Conservation (phyloP, 306 rosid genomes). For the Ziziphus jujuba region DNA sequence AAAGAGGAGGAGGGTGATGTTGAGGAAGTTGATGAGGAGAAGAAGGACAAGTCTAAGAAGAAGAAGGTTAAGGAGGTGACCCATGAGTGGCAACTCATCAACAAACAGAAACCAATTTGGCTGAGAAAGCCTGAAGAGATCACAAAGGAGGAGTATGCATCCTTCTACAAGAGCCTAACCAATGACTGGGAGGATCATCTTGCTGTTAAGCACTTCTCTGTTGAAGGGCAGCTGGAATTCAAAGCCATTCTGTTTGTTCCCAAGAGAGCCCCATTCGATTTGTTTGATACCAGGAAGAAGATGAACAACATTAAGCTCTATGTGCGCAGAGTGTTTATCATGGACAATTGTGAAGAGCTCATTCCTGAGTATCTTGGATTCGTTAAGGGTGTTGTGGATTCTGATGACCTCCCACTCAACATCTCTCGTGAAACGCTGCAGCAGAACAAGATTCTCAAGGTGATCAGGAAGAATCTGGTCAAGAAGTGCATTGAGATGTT, state of each 20-base stretch:
- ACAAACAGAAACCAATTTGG: slow-evolving; percentile 41
- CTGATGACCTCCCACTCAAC: slow-evolving; percentile 28
- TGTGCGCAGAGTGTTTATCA: slow-evolving; percentile 31
- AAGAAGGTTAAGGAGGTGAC: slow-evolving; percentile 33
- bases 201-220: slow-evolving; percentile 34
- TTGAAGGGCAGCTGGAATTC: slow-evolving; percentile 33
- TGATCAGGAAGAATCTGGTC: slow-evolving; percentile 32
- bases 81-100: slow-evolving; percentile 30
- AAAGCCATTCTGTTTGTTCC: slow-evolving; percentile 35
- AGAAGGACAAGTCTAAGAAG: slow-evolving; percentile 23
- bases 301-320: slow-evolving; percentile 35
- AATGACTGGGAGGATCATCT: slow-evolving; percentile 39
- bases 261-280: slow-evolving; percentile 32
- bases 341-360: slow-evolving; percentile 40
- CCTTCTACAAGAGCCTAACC: slow-evolving; percentile 36
- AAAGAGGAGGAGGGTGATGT: slow-evolving; percentile 37
- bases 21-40: slow-evolving; percentile 31
- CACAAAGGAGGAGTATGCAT: slow-evolving; percentile 32
- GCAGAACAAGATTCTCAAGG: slow-evolving; percentile 35
- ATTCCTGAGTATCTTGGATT: slow-evolving; percentile 34
- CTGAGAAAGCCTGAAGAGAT: slow-evolving; percentile 34
- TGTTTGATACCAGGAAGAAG: slow-evolving; percentile 37
- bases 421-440: slow-evolving; percentile 37
- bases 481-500: slow-evolving; percentile 41
- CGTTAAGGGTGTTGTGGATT: slow-evolving; percentile 26